phyloP scores from a whole-genome alignment of 2,329 filamentous ascomycete genomes.

The Drechslerella dactyloides region DNA sequence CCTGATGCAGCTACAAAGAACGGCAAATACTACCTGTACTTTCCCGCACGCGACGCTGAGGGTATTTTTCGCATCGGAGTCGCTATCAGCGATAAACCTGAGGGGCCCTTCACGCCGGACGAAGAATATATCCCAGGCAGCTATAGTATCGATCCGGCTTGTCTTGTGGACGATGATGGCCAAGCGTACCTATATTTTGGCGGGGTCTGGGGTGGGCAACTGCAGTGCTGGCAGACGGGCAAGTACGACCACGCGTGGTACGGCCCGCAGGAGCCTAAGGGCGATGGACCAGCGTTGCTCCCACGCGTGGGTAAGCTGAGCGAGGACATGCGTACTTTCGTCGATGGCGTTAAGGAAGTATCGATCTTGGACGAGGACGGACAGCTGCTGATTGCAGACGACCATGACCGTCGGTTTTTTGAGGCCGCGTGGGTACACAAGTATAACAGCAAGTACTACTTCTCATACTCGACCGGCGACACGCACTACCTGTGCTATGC shows the following conservation, averaged over 20 bases:
- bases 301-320: conserved; percentile 71
- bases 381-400: conserved; percentile 67
- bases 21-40: conserved; percentile 77
- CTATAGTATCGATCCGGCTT: conserved; percentile 78
- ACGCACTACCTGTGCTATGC: conserved; percentile 77
- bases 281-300: conserved; percentile 66
- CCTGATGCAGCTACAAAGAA: conserved; percentile 74
- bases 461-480: conserved; percentile 79
- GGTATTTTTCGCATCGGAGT: conserved; percentile 78
- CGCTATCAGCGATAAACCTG: conserved; percentile 68
- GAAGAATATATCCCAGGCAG: conserved; percentile 70
- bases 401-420: conserved; percentile 78
- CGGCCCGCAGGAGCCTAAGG: conserved; percentile 67
- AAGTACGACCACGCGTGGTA: conserved; percentile 66
- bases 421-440: conserved; percentile 83
- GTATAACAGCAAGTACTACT: conserved; percentile 72
- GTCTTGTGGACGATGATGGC: conserved; percentile 73
- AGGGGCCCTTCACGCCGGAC: conserved; percentile 73
- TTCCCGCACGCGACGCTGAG: conserved; percentile 74
- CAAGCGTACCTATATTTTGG: conserved; percentile 76
- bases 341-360: conserved; percentile 65
- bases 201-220: conserved; percentile 79
- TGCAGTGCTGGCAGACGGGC: conserved; percentile 74
- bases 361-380: conserved; percentile 70
- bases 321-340: conserved; percentile 71